These are phyloP conservation scores for Athelia sp. DNA, from an alignment of 1,284 basidiomycete species.

Conservation along the genomic window DNA sequence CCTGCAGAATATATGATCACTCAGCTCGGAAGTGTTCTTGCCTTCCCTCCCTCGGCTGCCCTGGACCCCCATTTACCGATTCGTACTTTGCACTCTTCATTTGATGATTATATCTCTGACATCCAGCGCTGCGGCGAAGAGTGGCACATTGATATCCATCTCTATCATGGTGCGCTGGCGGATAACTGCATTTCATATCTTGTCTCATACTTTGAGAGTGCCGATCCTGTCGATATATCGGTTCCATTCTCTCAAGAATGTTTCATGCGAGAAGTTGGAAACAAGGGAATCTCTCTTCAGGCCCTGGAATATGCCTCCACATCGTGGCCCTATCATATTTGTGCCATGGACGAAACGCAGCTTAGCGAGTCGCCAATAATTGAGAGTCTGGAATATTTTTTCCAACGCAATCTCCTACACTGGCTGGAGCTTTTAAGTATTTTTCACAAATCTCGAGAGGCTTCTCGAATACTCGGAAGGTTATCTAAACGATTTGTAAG, in stretches of 20 bases:
- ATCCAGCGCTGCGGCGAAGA: conserved; percentile 18
- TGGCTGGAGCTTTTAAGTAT: conserved; percentile 26
- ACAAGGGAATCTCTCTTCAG: conserved; percentile 12
- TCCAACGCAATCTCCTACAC: conserved; percentile 21
- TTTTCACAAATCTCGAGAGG: conserved; percentile 25
- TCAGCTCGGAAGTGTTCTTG: no score
- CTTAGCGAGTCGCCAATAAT: no score
- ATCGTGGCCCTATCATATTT: conserved; percentile 24
- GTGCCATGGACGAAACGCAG: conserved; percentile 7
- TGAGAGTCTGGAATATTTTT: conserved; percentile 13
- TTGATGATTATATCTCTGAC: conserved; percentile 25
- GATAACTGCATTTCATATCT: no score
- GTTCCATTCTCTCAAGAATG: no score
- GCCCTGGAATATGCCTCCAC: conserved; percentile 18
- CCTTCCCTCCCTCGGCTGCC: conserved; percentile 19
- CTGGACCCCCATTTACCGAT: conserved; percentile 21
- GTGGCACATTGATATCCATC: conserved; percentile 23
- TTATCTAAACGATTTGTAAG: conserved; percentile 24
- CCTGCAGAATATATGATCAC: no score
- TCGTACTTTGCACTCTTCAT: conserved; percentile 26
- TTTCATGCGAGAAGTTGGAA: conserved; percentile 4
- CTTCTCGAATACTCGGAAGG: conserved; percentile 20
- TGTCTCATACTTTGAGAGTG: no score
- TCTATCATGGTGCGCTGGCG: conserved; percentile 7
- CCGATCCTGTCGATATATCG: no score